Conservation (phyloP, 257 asterid genomes). For the Solanum pinnatisectum region DNA sequence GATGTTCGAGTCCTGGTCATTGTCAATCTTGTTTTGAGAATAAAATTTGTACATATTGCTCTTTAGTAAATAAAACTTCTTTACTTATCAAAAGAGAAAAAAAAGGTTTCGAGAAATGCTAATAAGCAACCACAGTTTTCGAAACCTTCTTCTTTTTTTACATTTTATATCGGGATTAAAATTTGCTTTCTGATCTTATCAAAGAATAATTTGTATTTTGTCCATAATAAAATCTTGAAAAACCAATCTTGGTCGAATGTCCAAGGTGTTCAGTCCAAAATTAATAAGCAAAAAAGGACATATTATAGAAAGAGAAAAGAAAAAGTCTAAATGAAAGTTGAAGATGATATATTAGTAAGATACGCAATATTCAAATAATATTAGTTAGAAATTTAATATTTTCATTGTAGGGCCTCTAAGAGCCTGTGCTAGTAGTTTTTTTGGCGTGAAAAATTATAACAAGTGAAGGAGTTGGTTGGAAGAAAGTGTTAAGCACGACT, state of each 20-base stretch:
- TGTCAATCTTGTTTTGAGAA: background rate
- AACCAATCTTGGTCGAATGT: no score
- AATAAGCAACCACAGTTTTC: no score
- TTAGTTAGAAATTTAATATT: background rate
- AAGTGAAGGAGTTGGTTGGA: slow-evolving; percentile 22
- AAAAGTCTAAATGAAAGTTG: background rate
- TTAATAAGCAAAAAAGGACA: no score
- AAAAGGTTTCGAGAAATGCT: no score
- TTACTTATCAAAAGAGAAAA: no score
- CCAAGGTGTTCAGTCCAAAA: no score
- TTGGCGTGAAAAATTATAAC: background rate
- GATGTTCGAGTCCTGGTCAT: background rate
- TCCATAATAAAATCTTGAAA: no score
- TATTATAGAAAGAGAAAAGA: background rate
- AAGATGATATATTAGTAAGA: background rate
- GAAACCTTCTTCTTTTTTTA: no score
- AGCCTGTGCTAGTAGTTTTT: background rate
- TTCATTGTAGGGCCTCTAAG: background rate
- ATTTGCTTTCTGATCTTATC: no score
- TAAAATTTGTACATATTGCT: background rate
- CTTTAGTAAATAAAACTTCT: background rate
- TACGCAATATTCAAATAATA: background rate
- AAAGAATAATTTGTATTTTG: no score
- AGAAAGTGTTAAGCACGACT: slow-evolving; percentile 13
- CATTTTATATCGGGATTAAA: no score